phyloP scores from a whole-genome alignment of 2,329 filamentous ascomycete genomes.

The Colletotrichum horii region DNA sequence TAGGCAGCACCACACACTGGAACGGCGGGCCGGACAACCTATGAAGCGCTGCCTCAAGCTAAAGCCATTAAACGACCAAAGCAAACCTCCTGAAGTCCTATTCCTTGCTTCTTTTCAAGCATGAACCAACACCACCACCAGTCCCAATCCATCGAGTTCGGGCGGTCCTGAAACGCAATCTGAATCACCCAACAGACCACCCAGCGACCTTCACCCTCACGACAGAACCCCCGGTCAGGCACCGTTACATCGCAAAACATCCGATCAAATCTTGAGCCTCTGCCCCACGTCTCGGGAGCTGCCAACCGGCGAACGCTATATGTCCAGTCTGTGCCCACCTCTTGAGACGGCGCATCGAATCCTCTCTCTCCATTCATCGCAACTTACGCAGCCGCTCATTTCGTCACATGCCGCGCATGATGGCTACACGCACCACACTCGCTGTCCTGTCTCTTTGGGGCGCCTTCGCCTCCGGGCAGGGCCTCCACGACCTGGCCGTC shows the following conservation, averaged over 20 bases:
- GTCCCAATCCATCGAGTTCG: background rate
- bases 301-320: background rate
- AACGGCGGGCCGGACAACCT: too few species aligned
- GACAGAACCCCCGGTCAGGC: background rate
- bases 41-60: too few species aligned
- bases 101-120: background rate
- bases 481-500: conserved; percentile 53
- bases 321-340: background rate
- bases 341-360: background rate
- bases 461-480: conserved; percentile 29
- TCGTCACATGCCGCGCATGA: background rate
- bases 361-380: background rate
- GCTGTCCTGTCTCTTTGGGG: background rate
- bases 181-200: background rate
- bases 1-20: too few species aligned
- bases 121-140: background rate
- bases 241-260: background rate
- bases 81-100: background rate
- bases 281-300: background rate
- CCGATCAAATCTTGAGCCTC: background rate
- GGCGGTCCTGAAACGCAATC: conserved; percentile 8
- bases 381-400: background rate
- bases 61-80: background rate
- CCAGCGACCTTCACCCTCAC: background rate
- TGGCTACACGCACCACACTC: background rate